phyloP scores from a whole-genome alignment of 345 rosid genomes.

The Ailanthus altissimus region DNA sequence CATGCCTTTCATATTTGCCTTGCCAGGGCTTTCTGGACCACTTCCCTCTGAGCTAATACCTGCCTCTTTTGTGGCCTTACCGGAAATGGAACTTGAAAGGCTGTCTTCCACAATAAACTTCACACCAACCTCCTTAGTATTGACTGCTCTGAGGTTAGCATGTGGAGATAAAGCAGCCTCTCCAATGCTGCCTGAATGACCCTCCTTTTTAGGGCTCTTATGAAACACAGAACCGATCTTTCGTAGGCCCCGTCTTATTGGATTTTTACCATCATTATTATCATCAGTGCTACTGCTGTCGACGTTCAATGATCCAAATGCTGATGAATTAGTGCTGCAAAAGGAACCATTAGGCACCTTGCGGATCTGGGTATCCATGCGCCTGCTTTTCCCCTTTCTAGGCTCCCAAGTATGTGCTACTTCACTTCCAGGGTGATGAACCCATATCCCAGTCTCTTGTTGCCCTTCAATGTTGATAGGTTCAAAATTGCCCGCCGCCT shows the following conservation, averaged over 20 bases:
- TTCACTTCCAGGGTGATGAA: conserved; percentile 82
- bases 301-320: conserved; percentile 39
- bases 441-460: conserved; percentile 77
- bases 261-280: conserved; percentile 43
- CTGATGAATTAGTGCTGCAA: conserved; percentile 32
- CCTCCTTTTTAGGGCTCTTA: conserved; percentile 48
- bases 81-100: conserved; percentile 35
- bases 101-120: conserved; percentile 52
- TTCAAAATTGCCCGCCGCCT: conserved; percentile 59
- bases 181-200: conserved; percentile 35
- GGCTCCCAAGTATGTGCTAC: conserved; percentile 81
- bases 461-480: conserved; percentile 82
- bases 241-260: conserved; percentile 40
- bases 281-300: conserved; percentile 55
- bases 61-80: conserved; percentile 38
- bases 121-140: conserved; percentile 46
- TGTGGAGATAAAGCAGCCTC: conserved; percentile 51
- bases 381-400: conserved; percentile 68
- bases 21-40: conserved; percentile 45
- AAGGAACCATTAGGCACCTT: conserved; percentile 42
- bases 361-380: conserved; percentile 42
- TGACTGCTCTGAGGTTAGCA: conserved; percentile 56
- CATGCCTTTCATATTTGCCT: conserved; percentile 52
- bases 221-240: conserved; percentile 55
- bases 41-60: conserved; percentile 40